A percentile compares a stretch with the other conserved stretches of the same genome.
phyloP scores from a whole-genome alignment of 2,329 filamentous ascomycete genomes.

The Monosporascus sp. region DNA sequence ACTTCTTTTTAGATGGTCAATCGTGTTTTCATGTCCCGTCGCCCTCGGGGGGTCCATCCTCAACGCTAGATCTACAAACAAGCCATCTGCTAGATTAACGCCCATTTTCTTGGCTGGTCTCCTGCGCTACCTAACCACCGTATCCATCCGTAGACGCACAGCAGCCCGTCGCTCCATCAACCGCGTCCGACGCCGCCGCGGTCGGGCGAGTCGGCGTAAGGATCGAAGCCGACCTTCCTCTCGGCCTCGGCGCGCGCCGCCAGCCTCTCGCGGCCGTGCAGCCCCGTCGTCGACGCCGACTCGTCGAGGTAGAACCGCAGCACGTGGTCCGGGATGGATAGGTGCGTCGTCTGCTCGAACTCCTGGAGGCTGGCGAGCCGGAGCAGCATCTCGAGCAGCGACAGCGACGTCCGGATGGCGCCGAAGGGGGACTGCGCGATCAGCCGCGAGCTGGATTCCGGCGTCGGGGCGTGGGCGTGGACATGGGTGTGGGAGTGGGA shows the following conservation, averaged over 20 bases:
- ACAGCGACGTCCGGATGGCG: constrained; percentile 53
- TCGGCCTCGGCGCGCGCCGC: constrained; percentile 41
- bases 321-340: constrained; percentile 86
- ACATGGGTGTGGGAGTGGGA: constrained; percentile 1
- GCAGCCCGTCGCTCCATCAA: neutral
- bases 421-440: constrained; percentile 43
- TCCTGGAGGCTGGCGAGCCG: constrained; percentile 84
- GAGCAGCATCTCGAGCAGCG: constrained; percentile 82
- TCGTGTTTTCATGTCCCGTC: neutral
- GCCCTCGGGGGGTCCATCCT: neutral
- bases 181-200: constrained; percentile 1
- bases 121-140: too few species aligned
- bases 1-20: neutral
- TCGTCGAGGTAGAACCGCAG: constrained; percentile 79
- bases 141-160: too few species aligned
- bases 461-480: neutral
- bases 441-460: constrained; percentile 19
- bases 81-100: neutral
- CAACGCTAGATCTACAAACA: neutral
- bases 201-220: constrained; percentile 39
- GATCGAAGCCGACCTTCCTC: constrained; percentile 49
- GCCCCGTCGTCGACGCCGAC: constrained; percentile 44
- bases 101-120: neutral
- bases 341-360: constrained; percentile 82
- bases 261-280: constrained; percentile 41